These are phyloP conservation scores for Verticillium klebahnii DNA, from an alignment of 2,329 filamentous ascomycete species.

Conservation along the genomic window DNA sequence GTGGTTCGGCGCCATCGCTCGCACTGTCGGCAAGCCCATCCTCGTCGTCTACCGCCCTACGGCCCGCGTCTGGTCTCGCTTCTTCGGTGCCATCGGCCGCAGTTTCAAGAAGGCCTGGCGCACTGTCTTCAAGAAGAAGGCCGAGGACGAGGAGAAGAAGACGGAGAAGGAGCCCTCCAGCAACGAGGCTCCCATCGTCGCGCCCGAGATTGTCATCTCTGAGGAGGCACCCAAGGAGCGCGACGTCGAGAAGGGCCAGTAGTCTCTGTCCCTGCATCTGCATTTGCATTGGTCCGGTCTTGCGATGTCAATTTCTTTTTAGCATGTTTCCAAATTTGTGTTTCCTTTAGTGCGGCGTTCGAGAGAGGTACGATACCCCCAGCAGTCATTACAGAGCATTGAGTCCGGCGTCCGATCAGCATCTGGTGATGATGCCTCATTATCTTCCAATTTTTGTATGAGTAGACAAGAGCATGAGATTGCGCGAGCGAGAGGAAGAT, in stretches of 20 bases:
- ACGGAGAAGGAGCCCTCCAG: background rate
- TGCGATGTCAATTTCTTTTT: background rate
- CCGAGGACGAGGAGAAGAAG: background rate
- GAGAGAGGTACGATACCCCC: background rate
- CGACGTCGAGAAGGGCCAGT: background rate
- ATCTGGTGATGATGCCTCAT: background rate
- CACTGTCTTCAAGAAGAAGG: conserved; percentile 4
- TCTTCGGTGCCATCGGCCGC: conserved; percentile 4
- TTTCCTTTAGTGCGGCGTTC: background rate
- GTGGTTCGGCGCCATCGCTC: conserved; percentile 27
- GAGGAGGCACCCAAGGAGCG: background rate
- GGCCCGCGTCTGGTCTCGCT: background rate
- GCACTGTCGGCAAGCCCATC: conserved; percentile 12
- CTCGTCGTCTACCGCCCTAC: conserved; percentile 6
- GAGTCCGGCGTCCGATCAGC: background rate
- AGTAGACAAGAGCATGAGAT: background rate
- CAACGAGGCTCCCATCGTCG: background rate
- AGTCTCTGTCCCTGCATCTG: background rate
- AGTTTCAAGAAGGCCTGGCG: conserved; percentile 4
- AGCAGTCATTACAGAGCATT: conserved; percentile 2
- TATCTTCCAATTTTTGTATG: background rate
- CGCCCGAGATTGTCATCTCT: conserved; percentile 2
- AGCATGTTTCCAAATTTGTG: background rate
- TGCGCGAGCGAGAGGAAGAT: background rate
- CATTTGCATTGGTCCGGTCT: background rate